Conservation (phyloP, 495 filamentous ascomycete species). For the Penicillium macrosclerotiorum region DNA sequence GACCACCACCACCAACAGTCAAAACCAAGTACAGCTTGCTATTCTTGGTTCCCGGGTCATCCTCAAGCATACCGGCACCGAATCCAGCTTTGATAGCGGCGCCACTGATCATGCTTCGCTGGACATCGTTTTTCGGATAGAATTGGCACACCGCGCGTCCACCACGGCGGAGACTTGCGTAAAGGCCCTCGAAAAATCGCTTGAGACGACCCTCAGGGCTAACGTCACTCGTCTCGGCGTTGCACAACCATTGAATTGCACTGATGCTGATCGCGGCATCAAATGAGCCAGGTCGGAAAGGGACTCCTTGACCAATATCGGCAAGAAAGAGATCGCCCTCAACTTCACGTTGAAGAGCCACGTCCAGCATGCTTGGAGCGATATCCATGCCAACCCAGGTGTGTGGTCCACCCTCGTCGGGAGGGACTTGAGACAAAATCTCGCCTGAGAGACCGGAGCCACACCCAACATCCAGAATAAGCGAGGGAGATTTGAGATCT, state of each 20-base stretch:
- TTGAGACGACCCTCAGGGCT: constrained; percentile 69
- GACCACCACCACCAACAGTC: constrained; percentile 79
- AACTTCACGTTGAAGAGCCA: constrained; percentile 86
- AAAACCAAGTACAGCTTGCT: constrained; percentile 91
- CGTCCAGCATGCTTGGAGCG: constrained; percentile 85
- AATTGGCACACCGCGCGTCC: constrained; percentile 95
- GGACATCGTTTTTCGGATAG: constrained; percentile 92
- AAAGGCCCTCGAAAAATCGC: constrained; percentile 91
- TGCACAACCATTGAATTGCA: constrained; percentile 97
- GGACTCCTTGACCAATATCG: constrained; percentile 93
- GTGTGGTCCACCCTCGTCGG: constrained; percentile 77
- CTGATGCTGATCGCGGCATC: constrained; percentile 93
- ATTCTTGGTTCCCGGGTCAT: constrained; percentile 94
- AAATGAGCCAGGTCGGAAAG: constrained; percentile 88
- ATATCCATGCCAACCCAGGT: constrained; percentile 96
- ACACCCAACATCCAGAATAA: constrained; percentile 94
- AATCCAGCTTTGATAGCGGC: constrained; percentile 93
- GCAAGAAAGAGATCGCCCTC: constrained; percentile 90
- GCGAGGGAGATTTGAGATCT: constrained; percentile 69
- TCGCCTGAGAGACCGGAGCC: constrained; percentile 93
- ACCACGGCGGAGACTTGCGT: constrained; percentile 77
- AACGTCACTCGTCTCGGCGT: constrained; percentile 85
- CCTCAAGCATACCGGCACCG: constrained; percentile 90
- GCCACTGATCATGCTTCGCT: constrained; percentile 83
- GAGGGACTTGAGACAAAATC: constrained; percentile 68